These are phyloP conservation scores for Paramecium bursaria DNA, from an alignment of 73 alveolate species.

Conservation along the genomic window DNA sequence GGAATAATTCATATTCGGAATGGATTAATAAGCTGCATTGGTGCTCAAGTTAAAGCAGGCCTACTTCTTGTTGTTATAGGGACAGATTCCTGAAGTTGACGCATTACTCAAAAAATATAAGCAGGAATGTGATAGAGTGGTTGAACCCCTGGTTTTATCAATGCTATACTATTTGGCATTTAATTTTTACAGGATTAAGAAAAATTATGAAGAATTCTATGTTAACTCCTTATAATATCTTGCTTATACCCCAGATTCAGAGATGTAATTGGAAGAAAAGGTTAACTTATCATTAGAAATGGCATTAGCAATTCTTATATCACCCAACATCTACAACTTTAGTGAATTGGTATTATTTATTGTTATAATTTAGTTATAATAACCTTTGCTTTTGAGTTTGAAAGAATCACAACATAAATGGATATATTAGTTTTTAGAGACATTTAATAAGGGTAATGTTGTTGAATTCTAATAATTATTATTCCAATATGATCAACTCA, in stretches of 20 bases:
- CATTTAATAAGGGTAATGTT: constrained; percentile 64
- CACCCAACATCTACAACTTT: constrained; percentile 68
- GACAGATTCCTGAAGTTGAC: constrained; percentile 55
- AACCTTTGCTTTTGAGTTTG: constrained; percentile 53
- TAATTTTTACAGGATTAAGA: constrained; percentile 57
- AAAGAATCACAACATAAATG: constrained; percentile 46
- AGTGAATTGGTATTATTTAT: constrained; percentile 59
- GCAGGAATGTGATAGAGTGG: constrained; percentile 38
- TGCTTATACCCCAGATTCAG: constrained; percentile 61
- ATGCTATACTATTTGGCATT: constrained; percentile 59
- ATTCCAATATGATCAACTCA: not conserved
- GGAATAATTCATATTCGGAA: not conserved
- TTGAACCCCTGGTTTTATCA: constrained; percentile 67
- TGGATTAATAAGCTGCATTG: constrained; percentile 2
- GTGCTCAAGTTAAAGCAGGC: constrained; percentile 8
- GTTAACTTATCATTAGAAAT: constrained; percentile 57
- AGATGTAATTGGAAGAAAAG: not conserved
- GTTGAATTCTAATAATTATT: not conserved
- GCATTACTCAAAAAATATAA: constrained; percentile 45
- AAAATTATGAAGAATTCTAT: constrained; percentile 66
- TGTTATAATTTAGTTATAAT: constrained; percentile 1
- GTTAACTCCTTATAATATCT: constrained; percentile 66
- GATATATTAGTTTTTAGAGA: constrained; percentile 63
- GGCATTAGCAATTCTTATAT: constrained; percentile 66
- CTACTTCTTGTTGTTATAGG: constrained; percentile 6